A percentile compares a stretch with the other conserved stretches of the same genome.
Conservation (phyloP, 2,329 filamentous ascomycete genomes). For the Colletotrichum simmondsii region DNA sequence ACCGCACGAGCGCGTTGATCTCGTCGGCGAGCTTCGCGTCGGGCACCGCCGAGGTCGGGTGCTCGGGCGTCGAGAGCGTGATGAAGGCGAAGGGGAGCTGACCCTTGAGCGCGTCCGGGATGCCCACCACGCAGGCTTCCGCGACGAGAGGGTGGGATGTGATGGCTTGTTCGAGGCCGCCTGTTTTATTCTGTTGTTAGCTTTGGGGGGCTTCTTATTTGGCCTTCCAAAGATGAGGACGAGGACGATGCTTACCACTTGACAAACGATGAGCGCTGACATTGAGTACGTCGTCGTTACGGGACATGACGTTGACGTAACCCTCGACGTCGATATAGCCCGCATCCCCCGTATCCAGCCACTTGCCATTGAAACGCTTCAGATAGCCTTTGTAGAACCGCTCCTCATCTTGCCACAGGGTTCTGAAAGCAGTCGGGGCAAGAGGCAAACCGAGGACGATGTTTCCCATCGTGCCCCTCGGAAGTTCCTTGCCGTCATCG, state of each 20-base stretch:
- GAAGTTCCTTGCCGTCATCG: constrained; percentile 78
- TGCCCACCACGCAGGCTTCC: constrained; percentile 87
- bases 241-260: constrained; percentile 68
- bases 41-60: constrained; percentile 62
- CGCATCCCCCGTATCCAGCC: constrained; percentile 92
- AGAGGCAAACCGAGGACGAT: constrained; percentile 87
- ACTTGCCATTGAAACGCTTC: constrained; percentile 81
- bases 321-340: constrained; percentile 84
- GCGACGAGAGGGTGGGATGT: constrained; percentile 82
- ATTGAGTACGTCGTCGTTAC: constrained; percentile 89
- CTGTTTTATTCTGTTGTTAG: constrained; percentile 51
- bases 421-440: constrained; percentile 87
- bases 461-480: constrained; percentile 85
- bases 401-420: constrained; percentile 86
- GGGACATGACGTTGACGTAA: constrained; percentile 72
- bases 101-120: constrained; percentile 88
- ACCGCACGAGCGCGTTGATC: constrained; percentile 78
- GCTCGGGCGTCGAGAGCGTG: constrained; percentile 59
- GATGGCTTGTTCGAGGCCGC: constrained; percentile 91
- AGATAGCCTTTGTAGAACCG: constrained; percentile 89
- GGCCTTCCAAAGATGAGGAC: background rate
- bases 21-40: constrained; percentile 61
- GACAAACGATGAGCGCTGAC: constrained; percentile 94
- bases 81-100: constrained; percentile 94
- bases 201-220: background rate